These are phyloP conservation scores for Xerocomellus intermedius DNA, from an alignment of 768 basidiomycete genomes.

Conservation along the genomic window DNA sequence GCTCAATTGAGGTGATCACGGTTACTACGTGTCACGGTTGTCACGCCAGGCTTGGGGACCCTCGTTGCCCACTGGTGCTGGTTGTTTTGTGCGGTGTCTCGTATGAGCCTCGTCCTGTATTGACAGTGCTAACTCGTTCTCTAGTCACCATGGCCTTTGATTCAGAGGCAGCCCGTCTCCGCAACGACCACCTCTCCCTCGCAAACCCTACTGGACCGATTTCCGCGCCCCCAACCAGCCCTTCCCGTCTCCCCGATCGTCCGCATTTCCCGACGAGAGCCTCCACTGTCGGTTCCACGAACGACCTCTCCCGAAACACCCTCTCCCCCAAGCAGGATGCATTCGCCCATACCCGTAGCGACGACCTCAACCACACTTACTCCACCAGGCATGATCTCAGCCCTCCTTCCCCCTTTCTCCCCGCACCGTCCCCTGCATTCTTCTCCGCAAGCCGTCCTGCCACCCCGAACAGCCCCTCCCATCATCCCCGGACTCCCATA, in stretches of 20 bases:
- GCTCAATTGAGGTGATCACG: conserved; percentile 12
- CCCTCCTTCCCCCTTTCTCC: conserved; percentile 30
- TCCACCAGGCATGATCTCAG: conserved; percentile 14
- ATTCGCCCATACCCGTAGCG: conserved; percentile 58
- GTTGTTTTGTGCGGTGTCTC: neutral
- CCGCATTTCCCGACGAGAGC: conserved; percentile 59
- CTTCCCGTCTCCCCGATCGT: conserved; percentile 48
- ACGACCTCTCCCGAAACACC: conserved; percentile 52
- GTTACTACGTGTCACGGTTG: conserved; percentile 16
- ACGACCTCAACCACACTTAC: conserved; percentile 59
- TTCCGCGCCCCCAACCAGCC: conserved; percentile 36
- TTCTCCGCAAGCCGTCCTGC: conserved; percentile 57
- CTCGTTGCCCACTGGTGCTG: conserved; percentile 9
- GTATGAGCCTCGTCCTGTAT: neutral
- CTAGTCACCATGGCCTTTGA: conserved; percentile 28
- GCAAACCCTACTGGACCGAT: conserved; percentile 22
- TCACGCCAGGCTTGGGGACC: conserved; percentile 24
- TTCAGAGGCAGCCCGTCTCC: conserved; percentile 28
- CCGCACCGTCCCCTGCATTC: conserved; percentile 46
- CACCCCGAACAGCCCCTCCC: conserved; percentile 50
- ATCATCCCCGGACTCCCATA: conserved; percentile 49
- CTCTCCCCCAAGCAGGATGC: conserved; percentile 36
- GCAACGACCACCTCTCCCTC: conserved; percentile 22
- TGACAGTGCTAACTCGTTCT: neutral
- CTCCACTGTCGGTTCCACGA: conserved; percentile 55